Evolutionary conservation across 2,329 filamentous ascomycete species (phyloP).

Genomic region (Aspergillus brunneoviolaceus): DNA sequence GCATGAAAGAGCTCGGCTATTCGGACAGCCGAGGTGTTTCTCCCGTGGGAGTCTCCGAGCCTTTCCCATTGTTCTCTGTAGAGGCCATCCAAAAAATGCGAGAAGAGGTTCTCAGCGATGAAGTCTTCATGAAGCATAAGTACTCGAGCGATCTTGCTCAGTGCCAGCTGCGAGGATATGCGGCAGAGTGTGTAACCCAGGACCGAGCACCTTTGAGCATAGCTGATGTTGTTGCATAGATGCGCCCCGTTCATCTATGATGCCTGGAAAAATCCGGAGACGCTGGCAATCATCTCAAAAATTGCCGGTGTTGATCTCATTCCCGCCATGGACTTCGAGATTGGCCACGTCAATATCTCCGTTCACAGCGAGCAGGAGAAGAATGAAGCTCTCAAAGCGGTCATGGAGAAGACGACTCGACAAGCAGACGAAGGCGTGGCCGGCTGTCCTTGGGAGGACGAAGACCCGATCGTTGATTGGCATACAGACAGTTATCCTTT

Average conservation of each 20-base stretch:
- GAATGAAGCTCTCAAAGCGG: constrained; percentile 42
- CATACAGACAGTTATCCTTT: constrained; percentile 67
- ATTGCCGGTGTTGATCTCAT: constrained; percentile 58
- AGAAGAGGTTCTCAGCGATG: constrained; percentile 58
- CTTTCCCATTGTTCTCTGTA: constrained; percentile 62
- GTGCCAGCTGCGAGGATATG: constrained; percentile 58
- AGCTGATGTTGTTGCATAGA: constrained; percentile 33
- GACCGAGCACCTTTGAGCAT: neutral
- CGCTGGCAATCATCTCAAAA: constrained; percentile 50
- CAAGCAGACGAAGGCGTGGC: constrained; percentile 45
- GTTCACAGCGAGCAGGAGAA: constrained; percentile 52
- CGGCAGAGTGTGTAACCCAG: constrained; percentile 50
- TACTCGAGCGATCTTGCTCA: constrained; percentile 60
- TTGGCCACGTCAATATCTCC: constrained; percentile 57
- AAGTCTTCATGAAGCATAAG: constrained; percentile 57
- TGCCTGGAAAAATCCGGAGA: constrained; percentile 58
- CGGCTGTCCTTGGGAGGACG: constrained; percentile 47
- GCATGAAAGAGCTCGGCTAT: constrained; percentile 63
- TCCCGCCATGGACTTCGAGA: constrained; percentile 55
- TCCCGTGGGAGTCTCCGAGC: constrained; percentile 62
- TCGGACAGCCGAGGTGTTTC: constrained; percentile 59
- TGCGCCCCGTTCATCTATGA: constrained; percentile 65
- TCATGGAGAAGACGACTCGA: constrained; percentile 39
- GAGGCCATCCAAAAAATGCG: constrained; percentile 64
- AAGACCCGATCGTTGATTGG: constrained; percentile 61